phyloP scores from a whole-genome alignment of 306 rosid genomes.

The Vicia sativa region DNA sequence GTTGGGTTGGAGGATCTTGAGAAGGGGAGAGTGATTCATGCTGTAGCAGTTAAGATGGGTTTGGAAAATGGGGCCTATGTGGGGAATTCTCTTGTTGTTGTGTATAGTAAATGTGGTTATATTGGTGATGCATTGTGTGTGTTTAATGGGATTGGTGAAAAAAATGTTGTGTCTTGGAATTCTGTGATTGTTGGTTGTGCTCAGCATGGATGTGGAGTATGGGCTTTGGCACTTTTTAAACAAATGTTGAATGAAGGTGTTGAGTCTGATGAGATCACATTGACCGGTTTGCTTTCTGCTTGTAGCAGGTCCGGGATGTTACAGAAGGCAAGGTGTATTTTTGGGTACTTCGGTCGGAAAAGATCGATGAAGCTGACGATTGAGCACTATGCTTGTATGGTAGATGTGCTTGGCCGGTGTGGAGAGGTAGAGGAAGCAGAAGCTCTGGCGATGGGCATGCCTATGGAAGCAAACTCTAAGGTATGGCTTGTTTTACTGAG shows the following conservation, averaged over 20 bases:
- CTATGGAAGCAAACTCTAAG: conserved; percentile 55
- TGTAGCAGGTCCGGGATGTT: conserved; percentile 83
- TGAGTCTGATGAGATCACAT: conserved; percentile 74
- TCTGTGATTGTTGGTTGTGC: conserved; percentile 77
- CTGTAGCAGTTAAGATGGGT: conserved; percentile 56
- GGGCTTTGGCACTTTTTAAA: conserved; percentile 60
- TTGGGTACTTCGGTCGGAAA: conserved; percentile 48
- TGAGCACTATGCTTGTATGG: conserved; percentile 83
- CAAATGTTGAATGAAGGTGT: conserved; percentile 61
- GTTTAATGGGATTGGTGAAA: conserved; percentile 56
- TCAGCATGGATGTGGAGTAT: conserved; percentile 68
- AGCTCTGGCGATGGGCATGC: conserved; percentile 59
- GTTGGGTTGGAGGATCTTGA: conserved; percentile 78
- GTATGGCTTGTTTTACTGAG: conserved; percentile 80
- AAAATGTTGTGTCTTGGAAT: conserved; percentile 82
- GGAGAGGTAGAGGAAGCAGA: conserved; percentile 83
- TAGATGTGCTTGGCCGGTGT: conserved; percentile 75
- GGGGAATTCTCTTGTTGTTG: conserved; percentile 71
- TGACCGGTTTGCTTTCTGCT: conserved; percentile 79
- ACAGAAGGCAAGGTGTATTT: conserved; percentile 70
- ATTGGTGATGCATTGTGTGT: conserved; percentile 58
- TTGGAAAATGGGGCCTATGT: conserved; percentile 60
- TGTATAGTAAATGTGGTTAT: conserved; percentile 81
- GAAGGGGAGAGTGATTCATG: conserved; percentile 63
- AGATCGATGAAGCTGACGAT: conserved; percentile 46